A percentile compares a stretch with the other conserved stretches of the same genome.
phyloP scores from a whole-genome alignment of 179 eudicot species.

The Spergularia azorica region DNA sequence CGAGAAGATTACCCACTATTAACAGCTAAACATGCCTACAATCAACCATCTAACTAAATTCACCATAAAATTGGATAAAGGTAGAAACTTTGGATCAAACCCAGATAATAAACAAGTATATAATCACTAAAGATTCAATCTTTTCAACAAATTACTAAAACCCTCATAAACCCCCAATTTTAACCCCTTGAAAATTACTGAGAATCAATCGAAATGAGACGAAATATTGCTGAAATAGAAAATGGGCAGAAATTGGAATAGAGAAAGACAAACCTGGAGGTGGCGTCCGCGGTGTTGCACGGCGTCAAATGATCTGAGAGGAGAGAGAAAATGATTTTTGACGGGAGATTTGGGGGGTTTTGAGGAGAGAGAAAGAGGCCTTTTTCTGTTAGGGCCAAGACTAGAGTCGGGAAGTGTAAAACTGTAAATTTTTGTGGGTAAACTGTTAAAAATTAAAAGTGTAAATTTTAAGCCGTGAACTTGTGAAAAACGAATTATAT shows the following conservation, averaged over 20 bases:
- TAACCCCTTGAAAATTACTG: background rate
- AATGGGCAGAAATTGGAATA: background rate
- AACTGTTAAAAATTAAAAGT: too few species aligned
- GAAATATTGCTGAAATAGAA: background rate
- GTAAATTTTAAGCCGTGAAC: too few species aligned
- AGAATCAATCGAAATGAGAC: background rate
- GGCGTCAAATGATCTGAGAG: too few species aligned
- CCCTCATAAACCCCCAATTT: background rate
- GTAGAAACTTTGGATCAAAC: background rate
- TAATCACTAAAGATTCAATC: background rate
- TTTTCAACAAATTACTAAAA: background rate
- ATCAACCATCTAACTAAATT: slow-evolving; percentile 3
- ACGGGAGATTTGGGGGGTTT: too few species aligned
- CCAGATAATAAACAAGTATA: background rate
- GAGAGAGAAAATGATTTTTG: too few species aligned
- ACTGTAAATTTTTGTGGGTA: too few species aligned
- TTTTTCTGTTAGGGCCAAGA: background rate
- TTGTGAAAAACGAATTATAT: too few species aligned
- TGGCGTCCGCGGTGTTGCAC: too few species aligned
- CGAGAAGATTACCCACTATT: background rate
- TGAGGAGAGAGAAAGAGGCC: too few species aligned
- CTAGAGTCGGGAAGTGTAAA: too few species aligned
- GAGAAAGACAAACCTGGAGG: background rate
- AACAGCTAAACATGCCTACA: slow-evolving; percentile 11
- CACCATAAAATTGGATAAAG: background rate